Evolutionary conservation across 2,329 filamentous ascomycete species (phyloP), one percentile per base, ranked within the genome.

Genomic region (Diplodia mutila): DNA sequence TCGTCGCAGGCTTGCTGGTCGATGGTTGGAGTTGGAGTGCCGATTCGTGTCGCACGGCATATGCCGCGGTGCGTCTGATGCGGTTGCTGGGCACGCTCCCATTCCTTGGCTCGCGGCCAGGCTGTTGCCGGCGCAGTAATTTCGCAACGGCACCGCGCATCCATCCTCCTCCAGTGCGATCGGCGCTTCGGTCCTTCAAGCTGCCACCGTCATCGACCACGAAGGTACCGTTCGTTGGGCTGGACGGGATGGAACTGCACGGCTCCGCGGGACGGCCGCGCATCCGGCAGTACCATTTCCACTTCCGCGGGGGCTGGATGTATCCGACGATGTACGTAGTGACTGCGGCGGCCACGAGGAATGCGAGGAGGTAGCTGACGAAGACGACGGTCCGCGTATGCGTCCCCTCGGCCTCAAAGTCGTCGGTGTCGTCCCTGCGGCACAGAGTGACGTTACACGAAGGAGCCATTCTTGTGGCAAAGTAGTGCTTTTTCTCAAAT

Each of bases 331-430:
- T 48, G 21, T 63, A 63, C 14, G 49, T 37, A 12, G 21, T 27
- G n/a, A 63, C n/a, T 11, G 29, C 59, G n/a, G 46, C n/a, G 59
- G 59, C 59, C 11, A 21, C 29, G 21, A 63, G 29, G n/a, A 63
- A 63, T 23, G 59, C 59, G 11, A 63, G 37, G 46, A 29, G 21
- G 29, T 52, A 63, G 46, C 18, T 63, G 59, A 11, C 29, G 21
- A 63, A 29, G 25, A 23, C 21, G 42, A 49, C 7, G 3, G 11
- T 8, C 5, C 5, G 12, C 16, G 29, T 4, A 1, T 23, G 7
- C 18, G 23, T 3, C 9, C n/a, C 18, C 4, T 21, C 11, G 12
- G 7, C 27, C n/a, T 25, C 57, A 5, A 16, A 18, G 4, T 51
- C 46, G 6, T 27, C 21, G 21, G 48, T 8, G 21, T 14, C 14